phyloP scores from a whole-genome alignment of 768 basidiomycete species.

The Rhodotorula sphaerocarpa region DNA sequence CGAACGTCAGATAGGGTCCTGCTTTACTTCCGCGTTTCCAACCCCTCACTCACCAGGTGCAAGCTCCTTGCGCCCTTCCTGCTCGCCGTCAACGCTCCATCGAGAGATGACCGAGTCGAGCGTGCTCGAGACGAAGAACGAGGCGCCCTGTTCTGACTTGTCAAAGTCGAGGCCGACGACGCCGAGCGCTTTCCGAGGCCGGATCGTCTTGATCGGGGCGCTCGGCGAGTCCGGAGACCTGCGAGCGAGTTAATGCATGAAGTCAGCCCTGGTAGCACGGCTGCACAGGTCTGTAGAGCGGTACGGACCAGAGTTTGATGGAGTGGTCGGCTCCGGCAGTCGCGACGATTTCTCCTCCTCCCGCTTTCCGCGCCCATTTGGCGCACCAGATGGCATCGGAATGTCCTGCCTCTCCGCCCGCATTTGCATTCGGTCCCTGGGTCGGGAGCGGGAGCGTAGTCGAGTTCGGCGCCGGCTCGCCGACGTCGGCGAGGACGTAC shows the following conservation, averaged over 20 bases:
- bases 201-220: slow-evolving; percentile 13
- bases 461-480: background rate
- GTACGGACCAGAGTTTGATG: slow-evolving; percentile 25
- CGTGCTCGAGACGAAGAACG: slow-evolving; percentile 26
- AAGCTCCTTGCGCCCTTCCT: slow-evolving; percentile 29
- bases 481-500: slow-evolving; percentile 15
- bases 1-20: too few relatives aligned
- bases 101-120: slow-evolving; percentile 32
- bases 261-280: background rate
- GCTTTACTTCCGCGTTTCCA: too few relatives aligned
- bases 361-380: slow-evolving; percentile 1
- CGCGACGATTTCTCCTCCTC: slow-evolving; percentile 20
- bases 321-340: slow-evolving; percentile 21
- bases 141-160: slow-evolving; percentile 8
- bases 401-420: slow-evolving; percentile 10
- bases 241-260: too few relatives aligned
- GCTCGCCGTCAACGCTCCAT: slow-evolving; percentile 23
- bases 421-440: background rate
- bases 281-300: too few relatives aligned
- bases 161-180: slow-evolving; percentile 34
- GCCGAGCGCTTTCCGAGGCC: slow-evolving; percentile 19
- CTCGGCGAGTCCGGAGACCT: slow-evolving; percentile 13
- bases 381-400: slow-evolving; percentile 26
- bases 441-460: background rate
- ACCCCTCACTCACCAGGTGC: slow-evolving; percentile 28